Percentiles rank a stretch among this genome's conserved stretches.
Evolutionary conservation across 2,329 filamentous ascomycete genomes (phyloP).

Genomic region (Nectriaceae sp.): DNA sequence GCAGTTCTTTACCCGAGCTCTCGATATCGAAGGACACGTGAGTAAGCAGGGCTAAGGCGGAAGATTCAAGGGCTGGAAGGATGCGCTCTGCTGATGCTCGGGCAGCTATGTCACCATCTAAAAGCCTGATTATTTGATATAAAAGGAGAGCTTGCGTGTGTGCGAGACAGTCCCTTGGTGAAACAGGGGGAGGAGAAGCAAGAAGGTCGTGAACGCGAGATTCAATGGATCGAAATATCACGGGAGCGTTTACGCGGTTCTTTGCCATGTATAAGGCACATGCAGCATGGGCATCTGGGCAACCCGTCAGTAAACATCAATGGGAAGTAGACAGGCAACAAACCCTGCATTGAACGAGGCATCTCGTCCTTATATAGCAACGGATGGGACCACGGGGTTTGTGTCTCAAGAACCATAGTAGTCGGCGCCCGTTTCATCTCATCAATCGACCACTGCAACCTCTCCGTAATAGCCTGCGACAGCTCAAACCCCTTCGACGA

Average conservation of each 20-base stretch:
- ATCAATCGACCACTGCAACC: constrained; percentile 47
- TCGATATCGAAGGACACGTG: constrained; percentile 35
- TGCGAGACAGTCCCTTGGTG: constrained; percentile 36
- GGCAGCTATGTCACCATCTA: constrained; percentile 50
- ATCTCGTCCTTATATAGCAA: constrained; percentile 52
- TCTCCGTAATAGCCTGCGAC: constrained; percentile 31
- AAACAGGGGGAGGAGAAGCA: constrained; percentile 32
- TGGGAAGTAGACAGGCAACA: not conserved
- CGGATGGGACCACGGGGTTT: constrained; percentile 56
- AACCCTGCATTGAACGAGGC: constrained; percentile 53
- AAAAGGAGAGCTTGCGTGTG: constrained; percentile 50
- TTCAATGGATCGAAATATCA: constrained; percentile 52
- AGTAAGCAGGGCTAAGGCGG: constrained; percentile 33
- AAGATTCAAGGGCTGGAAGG: constrained; percentile 35
- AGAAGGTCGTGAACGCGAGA: constrained; percentile 46
- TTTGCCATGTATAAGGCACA: constrained; percentile 55
- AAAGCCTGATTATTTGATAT: constrained; percentile 52
- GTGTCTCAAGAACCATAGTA: constrained; percentile 50
- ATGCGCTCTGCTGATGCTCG: constrained; percentile 40
- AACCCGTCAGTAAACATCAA: constrained; percentile 5
- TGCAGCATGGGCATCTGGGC: constrained; percentile 51
- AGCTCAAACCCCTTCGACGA: constrained; percentile 22
- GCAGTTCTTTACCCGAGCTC: constrained; percentile 20
- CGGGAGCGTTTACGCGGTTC: constrained; percentile 46
- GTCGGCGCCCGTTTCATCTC: constrained; percentile 51